phyloP scores from a whole-genome alignment of 306 rosid species.

The Acacia melanoxylon region DNA sequence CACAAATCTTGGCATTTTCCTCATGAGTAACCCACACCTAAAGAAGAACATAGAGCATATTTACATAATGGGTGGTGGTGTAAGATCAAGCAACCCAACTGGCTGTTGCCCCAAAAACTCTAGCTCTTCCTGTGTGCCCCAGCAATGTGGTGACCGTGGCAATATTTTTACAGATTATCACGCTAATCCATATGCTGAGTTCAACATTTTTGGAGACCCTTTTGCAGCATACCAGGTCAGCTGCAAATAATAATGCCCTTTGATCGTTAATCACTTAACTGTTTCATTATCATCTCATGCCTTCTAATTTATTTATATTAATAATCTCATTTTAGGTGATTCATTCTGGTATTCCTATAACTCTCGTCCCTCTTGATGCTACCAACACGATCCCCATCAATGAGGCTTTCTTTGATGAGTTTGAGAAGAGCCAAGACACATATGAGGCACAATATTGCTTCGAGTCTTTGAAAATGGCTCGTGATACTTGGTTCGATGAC shows the following conservation, averaged over 20 bases:
- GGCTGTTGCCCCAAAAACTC: constrained; percentile 71
- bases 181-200: constrained; percentile 88
- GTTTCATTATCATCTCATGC: background rate
- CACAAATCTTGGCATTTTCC: constrained; percentile 79
- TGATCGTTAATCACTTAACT: background rate
- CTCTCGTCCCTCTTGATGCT: constrained; percentile 91
- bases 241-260: background rate
- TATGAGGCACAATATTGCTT: constrained; percentile 84
- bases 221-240: constrained; percentile 89
- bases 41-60: constrained; percentile 78
- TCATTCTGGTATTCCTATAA: constrained; percentile 89
- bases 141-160: constrained; percentile 79
- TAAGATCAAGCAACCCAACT: constrained; percentile 73
- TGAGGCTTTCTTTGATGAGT: constrained; percentile 58
- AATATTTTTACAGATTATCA: constrained; percentile 65
- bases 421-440: constrained; percentile 69
- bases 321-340: constrained; percentile 57
- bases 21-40: constrained; percentile 73
- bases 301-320: background rate
- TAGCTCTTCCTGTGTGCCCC: constrained; percentile 51
- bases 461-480: constrained; percentile 81
- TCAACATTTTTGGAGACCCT: constrained; percentile 91
- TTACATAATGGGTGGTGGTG: constrained; percentile 89
- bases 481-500: constrained; percentile 69
- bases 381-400: constrained; percentile 83